These are phyloP conservation scores for Crucibulum parvulum DNA, from an alignment of 1,284 basidiomycete species.

Conservation along the genomic window DNA sequence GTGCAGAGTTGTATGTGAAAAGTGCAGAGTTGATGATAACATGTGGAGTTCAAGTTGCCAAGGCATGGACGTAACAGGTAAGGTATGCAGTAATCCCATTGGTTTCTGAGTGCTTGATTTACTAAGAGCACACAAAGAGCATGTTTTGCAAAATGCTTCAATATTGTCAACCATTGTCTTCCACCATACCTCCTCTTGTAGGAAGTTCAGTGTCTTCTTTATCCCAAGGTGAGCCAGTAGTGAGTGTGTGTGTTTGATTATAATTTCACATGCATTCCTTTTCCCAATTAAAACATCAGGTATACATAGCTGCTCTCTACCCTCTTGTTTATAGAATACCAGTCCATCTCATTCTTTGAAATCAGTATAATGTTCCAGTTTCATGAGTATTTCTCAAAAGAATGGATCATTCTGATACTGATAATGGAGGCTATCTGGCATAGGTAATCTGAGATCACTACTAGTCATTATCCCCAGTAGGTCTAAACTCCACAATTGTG, in stretches of 20 bases:
- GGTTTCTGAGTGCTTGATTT: not conserved
- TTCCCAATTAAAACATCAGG: not conserved
- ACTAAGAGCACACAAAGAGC: not conserved
- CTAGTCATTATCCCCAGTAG: too few relatives aligned
- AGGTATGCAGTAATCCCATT: not conserved
- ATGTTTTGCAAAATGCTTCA: not conserved
- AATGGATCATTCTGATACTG: not conserved
- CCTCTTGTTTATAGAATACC: not conserved
- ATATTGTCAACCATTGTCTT: not conserved
- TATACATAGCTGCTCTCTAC: not conserved
- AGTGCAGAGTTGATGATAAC: too few relatives aligned
- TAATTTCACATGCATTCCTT: not conserved
- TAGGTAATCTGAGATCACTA: not conserved
- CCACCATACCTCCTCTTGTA: not conserved
- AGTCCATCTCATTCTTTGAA: not conserved
- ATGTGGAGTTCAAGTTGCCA: too few relatives aligned
- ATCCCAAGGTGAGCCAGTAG: too few relatives aligned
- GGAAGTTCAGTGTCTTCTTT: too few relatives aligned
- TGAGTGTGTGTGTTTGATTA: too few relatives aligned
- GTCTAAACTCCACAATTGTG: too few relatives aligned
- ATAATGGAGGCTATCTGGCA: not conserved
- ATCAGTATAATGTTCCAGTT: not conserved
- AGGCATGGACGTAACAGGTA: not conserved
- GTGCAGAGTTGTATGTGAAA: too few relatives aligned
- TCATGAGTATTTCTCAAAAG: not conserved